Conservation (phyloP, 2,329 filamentous ascomycete species). For the Plenodomus tracheiphilus region DNA sequence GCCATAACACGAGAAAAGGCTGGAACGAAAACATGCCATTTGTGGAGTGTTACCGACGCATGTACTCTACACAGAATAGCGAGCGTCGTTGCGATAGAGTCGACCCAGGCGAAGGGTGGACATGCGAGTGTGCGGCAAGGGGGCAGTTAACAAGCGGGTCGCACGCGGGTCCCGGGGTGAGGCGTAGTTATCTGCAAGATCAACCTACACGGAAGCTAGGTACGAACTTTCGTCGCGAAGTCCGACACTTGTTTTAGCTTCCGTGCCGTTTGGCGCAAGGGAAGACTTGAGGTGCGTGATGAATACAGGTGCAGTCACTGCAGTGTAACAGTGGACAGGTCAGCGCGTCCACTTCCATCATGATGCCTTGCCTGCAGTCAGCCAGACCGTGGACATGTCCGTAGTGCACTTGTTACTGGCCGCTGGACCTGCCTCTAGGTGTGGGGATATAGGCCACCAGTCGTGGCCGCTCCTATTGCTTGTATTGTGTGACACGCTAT, state of each 20-base stretch:
- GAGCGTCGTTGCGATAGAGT: constrained; percentile 20
- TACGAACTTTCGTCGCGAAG: constrained; percentile 12
- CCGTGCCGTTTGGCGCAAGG: constrained; percentile 1
- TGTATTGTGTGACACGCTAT: constrained; percentile 21
- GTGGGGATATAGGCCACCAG: constrained; percentile 24
- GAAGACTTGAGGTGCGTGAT: neutral
- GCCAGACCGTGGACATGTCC: constrained; percentile 7
- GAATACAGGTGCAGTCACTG: constrained; percentile 1
- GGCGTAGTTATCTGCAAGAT: constrained; percentile 14
- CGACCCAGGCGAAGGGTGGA: constrained; percentile 16
- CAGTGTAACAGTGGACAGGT: neutral
- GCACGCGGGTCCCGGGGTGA: constrained; percentile 7
- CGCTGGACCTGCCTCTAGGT: constrained; percentile 5
- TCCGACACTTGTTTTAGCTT: constrained; percentile 12
- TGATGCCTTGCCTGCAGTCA: neutral
- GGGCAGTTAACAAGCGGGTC: constrained; percentile 28
- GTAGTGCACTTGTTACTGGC: neutral
- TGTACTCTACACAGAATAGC: constrained; percentile 23
- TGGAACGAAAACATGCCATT: constrained; percentile 18
- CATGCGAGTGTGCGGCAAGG: constrained; percentile 16
- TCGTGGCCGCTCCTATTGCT: constrained; percentile 19
- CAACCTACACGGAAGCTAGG: constrained; percentile 15
- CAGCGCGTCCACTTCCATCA: neutral
- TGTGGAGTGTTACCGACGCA: constrained; percentile 21
- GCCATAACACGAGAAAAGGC: constrained; percentile 17